Conservation (phyloP, 495 filamentous ascomycete genomes). For the Aspergillus saccharolyticus region DNA sequence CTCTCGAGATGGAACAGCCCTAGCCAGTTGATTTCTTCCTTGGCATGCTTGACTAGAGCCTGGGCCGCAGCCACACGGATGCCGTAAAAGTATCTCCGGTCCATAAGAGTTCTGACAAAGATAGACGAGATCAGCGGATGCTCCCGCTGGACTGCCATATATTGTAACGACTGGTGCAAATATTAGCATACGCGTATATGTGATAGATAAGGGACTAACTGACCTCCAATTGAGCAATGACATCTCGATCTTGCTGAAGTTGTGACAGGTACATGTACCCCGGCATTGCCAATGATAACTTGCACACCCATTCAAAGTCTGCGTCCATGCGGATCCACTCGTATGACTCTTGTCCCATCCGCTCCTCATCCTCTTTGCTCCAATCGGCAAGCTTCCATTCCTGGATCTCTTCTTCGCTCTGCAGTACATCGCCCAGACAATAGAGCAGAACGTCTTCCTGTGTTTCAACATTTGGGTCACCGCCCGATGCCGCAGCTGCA, state of each 20-base stretch:
- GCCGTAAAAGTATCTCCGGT: conserved; percentile 86
- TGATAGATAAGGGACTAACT: conserved; percentile 12
- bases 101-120: conserved; percentile 81
- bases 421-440: conserved; percentile 86
- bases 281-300: conserved; percentile 71
- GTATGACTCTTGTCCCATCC: conserved; percentile 93
- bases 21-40: conserved; percentile 64
- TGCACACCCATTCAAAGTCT: conserved; percentile 96
- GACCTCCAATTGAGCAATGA: conserved; percentile 88
- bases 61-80: conserved; percentile 78
- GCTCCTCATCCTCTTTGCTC: conserved; percentile 75
- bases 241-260: conserved; percentile 93
- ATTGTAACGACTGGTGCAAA: conserved; percentile 52
- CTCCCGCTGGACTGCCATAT: conserved; percentile 51
- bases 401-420: conserved; percentile 70
- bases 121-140: conserved; percentile 80
- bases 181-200: conserved; percentile 4
- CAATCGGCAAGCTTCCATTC: conserved; percentile 87
- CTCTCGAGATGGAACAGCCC: conserved; percentile 79
- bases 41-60: conserved; percentile 68
- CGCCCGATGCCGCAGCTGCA: conserved; percentile 53
- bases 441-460: conserved; percentile 86
- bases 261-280: conserved; percentile 97
- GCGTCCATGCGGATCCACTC: conserved; percentile 98
- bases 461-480: conserved; percentile 57